phyloP scores from a whole-genome alignment of 2,329 filamentous ascomycete genomes.

The Sclerotinia trifoliorum region DNA sequence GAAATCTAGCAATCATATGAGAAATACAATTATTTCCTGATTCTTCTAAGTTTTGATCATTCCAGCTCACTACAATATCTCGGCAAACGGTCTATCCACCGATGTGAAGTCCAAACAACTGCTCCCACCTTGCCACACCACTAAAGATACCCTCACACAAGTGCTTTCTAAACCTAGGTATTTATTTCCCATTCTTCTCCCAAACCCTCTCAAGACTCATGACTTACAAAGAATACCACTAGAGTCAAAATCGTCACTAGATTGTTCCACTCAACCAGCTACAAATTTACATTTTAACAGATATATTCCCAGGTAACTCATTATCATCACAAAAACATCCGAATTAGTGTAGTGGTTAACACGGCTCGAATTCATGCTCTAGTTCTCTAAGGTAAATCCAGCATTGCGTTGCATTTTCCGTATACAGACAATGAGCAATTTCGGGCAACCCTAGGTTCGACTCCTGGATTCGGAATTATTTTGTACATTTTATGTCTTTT shows the following conservation, averaged over 20 bases:
- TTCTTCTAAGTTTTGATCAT: not conserved
- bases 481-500: not conserved
- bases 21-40: not conserved
- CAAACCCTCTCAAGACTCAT: not conserved
- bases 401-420: no score
- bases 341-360: not conserved
- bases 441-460: not conserved
- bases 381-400: no score
- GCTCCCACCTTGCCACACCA: no score
- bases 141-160: no score
- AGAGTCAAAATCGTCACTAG: not conserved
- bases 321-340: not conserved
- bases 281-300: not conserved
- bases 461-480: not conserved
- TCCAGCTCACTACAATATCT: not conserved
- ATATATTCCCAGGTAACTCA: not conserved
- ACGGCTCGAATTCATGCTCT: not conserved
- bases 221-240: not conserved
- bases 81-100: not conserved
- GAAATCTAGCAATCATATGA: not conserved
- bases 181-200: no score
- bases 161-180: no score
- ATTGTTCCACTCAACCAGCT: not conserved
- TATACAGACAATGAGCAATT: not conserved
- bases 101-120: not conserved